Percentiles rank a stretch among this genome's conserved stretches.
Evolutionary conservation across 164 flowering plant genomes (phyloP).

Genomic region (Dillenia turbinata): DNA sequence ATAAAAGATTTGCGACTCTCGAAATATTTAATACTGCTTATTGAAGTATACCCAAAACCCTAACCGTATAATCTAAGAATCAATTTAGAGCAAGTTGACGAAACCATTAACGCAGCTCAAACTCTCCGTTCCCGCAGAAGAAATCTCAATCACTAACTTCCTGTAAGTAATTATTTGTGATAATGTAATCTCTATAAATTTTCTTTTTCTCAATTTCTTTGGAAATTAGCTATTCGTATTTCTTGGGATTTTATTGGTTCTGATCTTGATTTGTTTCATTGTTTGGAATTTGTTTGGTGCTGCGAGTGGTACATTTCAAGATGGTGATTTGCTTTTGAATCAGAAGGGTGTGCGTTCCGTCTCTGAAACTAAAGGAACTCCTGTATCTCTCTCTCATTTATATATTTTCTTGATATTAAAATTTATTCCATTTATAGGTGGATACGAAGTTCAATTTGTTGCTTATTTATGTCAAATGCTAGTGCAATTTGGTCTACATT

Average conservation of each 20-base stretch:
- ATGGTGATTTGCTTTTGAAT: slow-evolving; percentile 89
- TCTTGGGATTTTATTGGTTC: not conserved
- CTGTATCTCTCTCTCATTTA: slow-evolving; percentile 22
- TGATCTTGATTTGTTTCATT: not conserved
- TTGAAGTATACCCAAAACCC: not conserved
- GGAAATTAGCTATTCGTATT: not conserved
- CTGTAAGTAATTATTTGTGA: slow-evolving; percentile 36
- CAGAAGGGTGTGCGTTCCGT: slow-evolving; percentile 79
- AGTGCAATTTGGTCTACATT: not conserved
- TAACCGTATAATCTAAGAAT: no score
- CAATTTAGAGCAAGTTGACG: slow-evolving; percentile 72
- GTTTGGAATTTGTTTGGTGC: slow-evolving; percentile 43
- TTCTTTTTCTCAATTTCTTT: not conserved
- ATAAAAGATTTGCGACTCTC: no score
- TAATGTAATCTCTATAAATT: not conserved
- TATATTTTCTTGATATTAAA: not conserved
- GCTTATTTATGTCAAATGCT: not conserved
- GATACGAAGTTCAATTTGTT: not conserved
- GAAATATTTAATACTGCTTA: no score
- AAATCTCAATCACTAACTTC: slow-evolving; percentile 72
- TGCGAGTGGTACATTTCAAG: slow-evolving; percentile 97
- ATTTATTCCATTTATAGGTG: not conserved
- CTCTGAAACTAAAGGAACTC: slow-evolving; percentile 64
- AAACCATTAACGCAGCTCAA: slow-evolving; percentile 80
- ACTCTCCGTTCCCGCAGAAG: slow-evolving; percentile 91